Percentiles rank a stretch among this genome's conserved stretches.
phyloP scores from a whole-genome alignment of 148 eudicot species.

The Talinum fruticosum region DNA sequence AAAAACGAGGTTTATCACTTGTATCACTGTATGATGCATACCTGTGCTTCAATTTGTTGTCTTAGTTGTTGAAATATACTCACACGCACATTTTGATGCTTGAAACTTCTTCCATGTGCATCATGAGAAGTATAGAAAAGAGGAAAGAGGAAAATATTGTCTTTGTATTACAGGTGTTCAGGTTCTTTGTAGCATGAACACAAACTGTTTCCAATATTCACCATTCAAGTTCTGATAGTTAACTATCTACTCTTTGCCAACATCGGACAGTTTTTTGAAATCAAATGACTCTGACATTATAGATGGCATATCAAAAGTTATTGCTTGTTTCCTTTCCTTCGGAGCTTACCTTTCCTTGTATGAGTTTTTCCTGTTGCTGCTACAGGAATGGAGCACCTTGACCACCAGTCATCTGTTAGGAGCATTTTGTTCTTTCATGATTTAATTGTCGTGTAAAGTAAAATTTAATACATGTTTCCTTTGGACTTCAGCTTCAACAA shows the following conservation, averaged over 20 bases:
- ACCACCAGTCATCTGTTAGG: background rate
- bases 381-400: background rate
- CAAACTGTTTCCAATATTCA: background rate
- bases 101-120: background rate
- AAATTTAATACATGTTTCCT: background rate
- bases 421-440: background rate
- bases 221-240: background rate
- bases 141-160: background rate
- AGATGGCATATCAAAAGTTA: background rate
- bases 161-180: background rate
- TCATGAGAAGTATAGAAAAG: background rate
- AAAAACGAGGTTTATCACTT: too few species aligned
- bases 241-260: background rate
- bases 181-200: background rate
- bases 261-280: background rate
- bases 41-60: background rate
- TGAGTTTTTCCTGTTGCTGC: background rate
- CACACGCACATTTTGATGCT: background rate
- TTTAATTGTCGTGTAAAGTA: background rate
- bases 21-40: background rate
- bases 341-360: background rate
- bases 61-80: background rate
- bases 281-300: background rate
- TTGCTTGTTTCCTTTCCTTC: background rate
- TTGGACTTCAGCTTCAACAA: background rate